A percentile compares a stretch with the other conserved stretches of the same genome.
phyloP scores from a whole-genome alignment of 768 basidiomycete genomes.

The Phallus indusiatus region DNA sequence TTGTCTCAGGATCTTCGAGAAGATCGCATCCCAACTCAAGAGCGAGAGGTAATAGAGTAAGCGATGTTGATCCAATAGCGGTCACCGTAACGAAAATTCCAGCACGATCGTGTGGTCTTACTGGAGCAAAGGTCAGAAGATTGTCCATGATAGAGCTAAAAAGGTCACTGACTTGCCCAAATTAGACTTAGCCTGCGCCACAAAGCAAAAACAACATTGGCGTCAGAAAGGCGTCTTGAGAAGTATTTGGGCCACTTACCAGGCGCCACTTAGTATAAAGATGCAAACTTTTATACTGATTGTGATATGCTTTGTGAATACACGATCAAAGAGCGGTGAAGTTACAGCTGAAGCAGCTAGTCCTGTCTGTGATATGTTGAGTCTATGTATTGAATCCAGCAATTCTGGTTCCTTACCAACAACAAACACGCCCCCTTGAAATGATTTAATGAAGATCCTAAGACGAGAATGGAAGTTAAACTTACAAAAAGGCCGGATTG shows the following conservation, averaged over 20 bases:
- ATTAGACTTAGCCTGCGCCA: slow-evolving; percentile 44
- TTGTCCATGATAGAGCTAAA: background rate
- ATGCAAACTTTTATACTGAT: slow-evolving; percentile 48
- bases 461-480: background rate
- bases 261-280: slow-evolving; percentile 50
- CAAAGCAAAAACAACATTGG: background rate
- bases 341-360: slow-evolving; percentile 57
- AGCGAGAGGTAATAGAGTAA: slow-evolving; percentile 66
- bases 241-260: slow-evolving; percentile 24
- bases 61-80: slow-evolving; percentile 52
- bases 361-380: slow-evolving; percentile 30
- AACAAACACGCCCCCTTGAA: background rate
- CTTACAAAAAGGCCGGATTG: background rate
- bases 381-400: background rate
- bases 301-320: slow-evolving; percentile 65
- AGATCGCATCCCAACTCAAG: slow-evolving; percentile 74
- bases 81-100: slow-evolving; percentile 48
- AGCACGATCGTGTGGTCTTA: slow-evolving; percentile 48
- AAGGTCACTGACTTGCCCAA: slow-evolving; percentile 55
- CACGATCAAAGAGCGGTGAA: slow-evolving; percentile 74
- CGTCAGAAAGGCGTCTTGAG: background rate
- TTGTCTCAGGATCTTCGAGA: slow-evolving; percentile 70
- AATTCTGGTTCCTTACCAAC: background rate
- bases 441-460: background rate
- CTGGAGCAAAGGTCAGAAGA: slow-evolving; percentile 24